Evolutionary conservation across 2,329 filamentous ascomycete species (phyloP), one percentile per base, ranked within the genome.

Genomic region (Bipolaris sorokiniana): DNA sequence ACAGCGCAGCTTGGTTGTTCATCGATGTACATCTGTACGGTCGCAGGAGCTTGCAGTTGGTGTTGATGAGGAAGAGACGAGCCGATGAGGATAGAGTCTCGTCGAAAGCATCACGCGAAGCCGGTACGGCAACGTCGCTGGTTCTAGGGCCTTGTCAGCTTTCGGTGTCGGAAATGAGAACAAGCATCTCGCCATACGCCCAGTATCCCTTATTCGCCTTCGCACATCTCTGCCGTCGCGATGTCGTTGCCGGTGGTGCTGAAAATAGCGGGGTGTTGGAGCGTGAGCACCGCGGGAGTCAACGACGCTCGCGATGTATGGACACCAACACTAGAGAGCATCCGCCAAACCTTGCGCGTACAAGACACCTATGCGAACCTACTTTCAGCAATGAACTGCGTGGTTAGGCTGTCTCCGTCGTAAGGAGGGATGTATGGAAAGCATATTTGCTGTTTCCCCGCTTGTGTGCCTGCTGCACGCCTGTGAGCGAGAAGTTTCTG

Each of bases 241-340:
- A 33, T 11, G 37, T 48, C 15, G 42, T 34, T 5, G 49, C 47
- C 31, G 42, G 10, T 13, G 22, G 16, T 16, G 49, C 28, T n/a
- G 49, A 33, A 31, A 46, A 26, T 42, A 15, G 16, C 22, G 16
- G 54, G 22, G 31, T 41, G 37, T 33, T 48, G 42, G 36, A 42
- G 42, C 10, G 23, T 31, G 34, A 41, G 41, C 36, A 31, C 49
- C 37, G 23, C 42, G 44, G 42, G 20, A 16, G 31, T 53, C 44
- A 47, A 44, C 49, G 50, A 53, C 28, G 31, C 49, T 53, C 31
- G 23, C 31, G 18, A 47, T 56, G 10, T 46, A 23, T 41, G 36
- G 31, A 48, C 42, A 23, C 45, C 22, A 53, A 34, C 7, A 38
- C 16, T 23, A 26, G 16, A 33, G 37, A 42, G 47, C 41, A 18